Conservation (phyloP, 352 stramenopile genomes). For the Blastocystis sp. region DNA sequence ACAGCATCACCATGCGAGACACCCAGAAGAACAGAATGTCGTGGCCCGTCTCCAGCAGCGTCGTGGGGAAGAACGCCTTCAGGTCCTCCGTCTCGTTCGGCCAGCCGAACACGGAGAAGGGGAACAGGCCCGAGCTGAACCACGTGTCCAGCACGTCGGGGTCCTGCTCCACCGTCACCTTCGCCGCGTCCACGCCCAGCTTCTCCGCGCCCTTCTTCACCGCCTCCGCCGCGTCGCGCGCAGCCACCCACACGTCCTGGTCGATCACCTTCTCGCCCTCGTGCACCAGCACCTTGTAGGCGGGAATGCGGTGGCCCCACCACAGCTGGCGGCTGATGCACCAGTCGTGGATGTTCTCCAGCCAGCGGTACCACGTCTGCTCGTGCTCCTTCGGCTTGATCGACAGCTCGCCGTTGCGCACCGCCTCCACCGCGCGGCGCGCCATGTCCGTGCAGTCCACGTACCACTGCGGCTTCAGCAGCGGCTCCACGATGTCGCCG, state of each 20-base stretch:
- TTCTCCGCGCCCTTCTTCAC: conserved; percentile 78
- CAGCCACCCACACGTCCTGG: conserved; percentile 92
- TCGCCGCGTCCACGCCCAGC: conserved; percentile 81
- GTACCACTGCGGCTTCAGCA: conserved; percentile 99
- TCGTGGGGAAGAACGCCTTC: conserved; percentile 86
- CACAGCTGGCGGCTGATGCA: conserved; percentile 98
- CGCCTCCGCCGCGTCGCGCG: conserved; percentile 87
- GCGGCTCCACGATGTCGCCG: conserved; percentile 96
- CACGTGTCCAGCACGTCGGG: conserved; percentile 99
- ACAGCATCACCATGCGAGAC: conserved; percentile 99
- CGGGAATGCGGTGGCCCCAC: conserved; percentile 99
- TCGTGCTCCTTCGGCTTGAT: conserved; percentile 94
- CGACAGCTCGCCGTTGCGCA: conserved; percentile 89
- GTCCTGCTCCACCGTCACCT: conserved; percentile 90
- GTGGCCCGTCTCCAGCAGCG: conserved; percentile 89
- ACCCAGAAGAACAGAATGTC: conserved; percentile 99
- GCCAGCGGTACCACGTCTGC: conserved; percentile 94
- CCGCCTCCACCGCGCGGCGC: conserved; percentile 87
- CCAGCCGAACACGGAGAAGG: conserved; percentile 91
- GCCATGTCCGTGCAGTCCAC: conserved; percentile 94
- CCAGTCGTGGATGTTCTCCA: conserved; percentile 99
- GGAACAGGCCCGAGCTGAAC: conserved; percentile 97
- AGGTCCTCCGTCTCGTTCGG: conserved; percentile 83
- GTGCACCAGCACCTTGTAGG: conserved; percentile 84
- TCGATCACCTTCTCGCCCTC: conserved; percentile 76